phyloP scores from a whole-genome alignment of 192 early-diverging fungal species.

The Umbelopsis isabellina region DNA sequence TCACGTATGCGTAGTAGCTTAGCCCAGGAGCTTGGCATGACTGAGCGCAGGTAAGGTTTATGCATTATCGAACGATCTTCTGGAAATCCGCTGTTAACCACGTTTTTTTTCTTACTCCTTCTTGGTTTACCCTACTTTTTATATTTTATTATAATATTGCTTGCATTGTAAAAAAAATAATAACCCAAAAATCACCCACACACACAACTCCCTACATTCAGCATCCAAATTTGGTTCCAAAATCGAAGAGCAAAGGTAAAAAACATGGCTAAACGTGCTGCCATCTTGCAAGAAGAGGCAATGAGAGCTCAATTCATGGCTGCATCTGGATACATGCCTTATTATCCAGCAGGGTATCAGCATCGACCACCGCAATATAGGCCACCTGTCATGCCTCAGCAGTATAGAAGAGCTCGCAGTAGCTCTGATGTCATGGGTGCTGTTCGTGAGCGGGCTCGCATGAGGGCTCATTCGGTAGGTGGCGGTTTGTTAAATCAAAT shows the following conservation, averaged over 20 bases:
- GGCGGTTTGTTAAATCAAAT: constrained; percentile 12
- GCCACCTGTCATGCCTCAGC: constrained; percentile 13
- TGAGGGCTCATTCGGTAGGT: constrained; percentile 11
- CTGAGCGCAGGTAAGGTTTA: constrained; percentile 47
- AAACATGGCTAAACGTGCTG: constrained; percentile 42
- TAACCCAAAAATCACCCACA: not conserved
- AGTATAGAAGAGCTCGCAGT: constrained; percentile 29
- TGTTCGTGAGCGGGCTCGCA: constrained; percentile 5
- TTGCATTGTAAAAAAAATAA: too few relatives aligned
- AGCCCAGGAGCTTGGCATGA: constrained; percentile 70
- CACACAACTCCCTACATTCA: constrained; percentile 1
- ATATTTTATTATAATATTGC: not conserved
- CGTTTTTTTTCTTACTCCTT: not conserved
- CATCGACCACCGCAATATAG: constrained; percentile 1
- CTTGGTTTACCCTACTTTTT: not conserved
- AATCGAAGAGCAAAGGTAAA: constrained; percentile 81
- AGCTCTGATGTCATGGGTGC: constrained; percentile 32
- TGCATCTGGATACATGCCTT: constrained; percentile 21
- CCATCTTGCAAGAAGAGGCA: constrained; percentile 20
- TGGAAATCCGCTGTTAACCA: constrained; percentile 11
- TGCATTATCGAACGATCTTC: not conserved
- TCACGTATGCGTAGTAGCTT: constrained; percentile 66
- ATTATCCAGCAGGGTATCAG: constrained; percentile 14
- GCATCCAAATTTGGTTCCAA: constrained; percentile 87
- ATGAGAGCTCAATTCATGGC: constrained; percentile 32